Evolutionary conservation across 805 yeast species (phyloP), one percentile per base, ranked within the genome.

Genomic region (Candida xyloterini): DNA sequence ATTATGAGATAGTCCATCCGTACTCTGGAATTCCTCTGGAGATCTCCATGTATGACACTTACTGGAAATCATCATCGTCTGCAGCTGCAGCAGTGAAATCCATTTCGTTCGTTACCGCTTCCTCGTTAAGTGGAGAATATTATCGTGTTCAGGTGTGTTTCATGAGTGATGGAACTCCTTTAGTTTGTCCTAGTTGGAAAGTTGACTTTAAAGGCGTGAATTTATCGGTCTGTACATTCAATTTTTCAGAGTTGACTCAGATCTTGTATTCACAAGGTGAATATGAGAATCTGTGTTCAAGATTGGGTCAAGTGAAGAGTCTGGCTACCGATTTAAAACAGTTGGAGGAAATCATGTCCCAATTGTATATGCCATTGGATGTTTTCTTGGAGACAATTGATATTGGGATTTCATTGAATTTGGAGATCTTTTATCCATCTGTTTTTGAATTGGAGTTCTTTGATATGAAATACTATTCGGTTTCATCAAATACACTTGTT

Each of bases 1-100:
- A 78, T 46, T 88, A 80, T 63, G 90, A 87, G 53, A 76, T 91
- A 3, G 86, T 91, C 35, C 80, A 81, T 59, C 97, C 99, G n/a
- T 93, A 83, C 57, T 71, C 81, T 5, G 97, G 96, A 6, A 66
- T 65, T 0, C 83, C 95, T 4, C 66, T 91, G 43, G 97, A 90
- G 60, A 84, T 95, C 30, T 81, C 95, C 9, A 87, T 88, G 65
- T 89, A 85, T 58, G 97, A 90, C 56, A 91, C 98, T 0, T 91
- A 91, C 63, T 91, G 99, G 99, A 93, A 90, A 62, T 82, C 95
- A 1, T 85, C 96, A 0, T 75, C 82, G 31, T 77, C 58, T 7
- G 52, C 57, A 1, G 55, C 50, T 9, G 46, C 53, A 7, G 46
- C 53, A 15, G 50, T 56, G 15, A 55, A 59, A 23, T 56, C 63